phyloP scores from a whole-genome alignment of 169 alveolate species.

The Cryptosporidium ryanae region DNA sequence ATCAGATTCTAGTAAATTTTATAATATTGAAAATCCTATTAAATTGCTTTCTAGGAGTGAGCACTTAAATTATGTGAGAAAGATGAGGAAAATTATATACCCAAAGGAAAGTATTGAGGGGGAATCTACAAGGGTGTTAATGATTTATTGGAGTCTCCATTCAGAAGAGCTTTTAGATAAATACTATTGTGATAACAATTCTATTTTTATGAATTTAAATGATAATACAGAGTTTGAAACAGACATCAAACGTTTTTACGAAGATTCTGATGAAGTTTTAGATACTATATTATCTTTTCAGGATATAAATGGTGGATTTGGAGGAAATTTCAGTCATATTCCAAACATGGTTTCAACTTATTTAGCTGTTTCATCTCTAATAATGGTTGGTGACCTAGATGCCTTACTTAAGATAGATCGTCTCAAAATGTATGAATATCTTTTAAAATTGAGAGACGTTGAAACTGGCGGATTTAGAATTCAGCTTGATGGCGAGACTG shows the following conservation, averaged over 20 bases:
- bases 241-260: neutral
- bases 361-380: constrained; percentile 87
- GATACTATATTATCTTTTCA: constrained; percentile 73
- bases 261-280: constrained; percentile 72
- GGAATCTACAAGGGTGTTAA: constrained; percentile 59
- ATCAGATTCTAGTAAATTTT: neutral
- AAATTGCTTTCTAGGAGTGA: neutral
- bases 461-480: constrained; percentile 90
- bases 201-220: neutral
- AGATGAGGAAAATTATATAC: constrained; percentile 24
- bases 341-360: constrained; percentile 93
- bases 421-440: constrained; percentile 87
- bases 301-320: constrained; percentile 88
- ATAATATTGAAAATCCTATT: neutral
- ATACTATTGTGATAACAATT: neutral
- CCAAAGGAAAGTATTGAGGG: constrained; percentile 24
- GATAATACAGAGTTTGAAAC: neutral
- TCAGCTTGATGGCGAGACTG: constrained; percentile 95
- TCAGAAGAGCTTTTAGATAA: constrained; percentile 38
- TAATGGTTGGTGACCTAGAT: constrained; percentile 81
- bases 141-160: constrained; percentile 72
- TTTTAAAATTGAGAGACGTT: constrained; percentile 85
- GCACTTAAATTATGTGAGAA: constrained; percentile 50
- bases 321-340: constrained; percentile 90
- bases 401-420: constrained; percentile 87